Conservation (phyloP, 2,329 filamentous ascomycete genomes). For the Aspergillus pseudonomiae region DNA sequence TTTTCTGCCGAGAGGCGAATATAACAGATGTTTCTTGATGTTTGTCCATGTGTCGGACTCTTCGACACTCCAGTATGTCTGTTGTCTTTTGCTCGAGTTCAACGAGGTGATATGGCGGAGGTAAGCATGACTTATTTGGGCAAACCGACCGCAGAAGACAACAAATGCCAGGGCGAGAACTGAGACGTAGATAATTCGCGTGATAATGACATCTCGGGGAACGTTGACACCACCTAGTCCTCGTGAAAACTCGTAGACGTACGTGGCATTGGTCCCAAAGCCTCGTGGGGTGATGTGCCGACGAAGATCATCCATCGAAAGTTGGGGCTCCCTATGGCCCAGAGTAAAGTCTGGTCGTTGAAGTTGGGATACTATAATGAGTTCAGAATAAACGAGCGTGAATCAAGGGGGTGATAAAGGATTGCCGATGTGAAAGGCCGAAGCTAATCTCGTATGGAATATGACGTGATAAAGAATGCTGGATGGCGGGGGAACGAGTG, state of each 20-base stretch:
- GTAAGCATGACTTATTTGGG: constrained; percentile 48
- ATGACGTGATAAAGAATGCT: constrained; percentile 16
- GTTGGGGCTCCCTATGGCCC: constrained; percentile 7
- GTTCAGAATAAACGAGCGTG: constrained; percentile 8
- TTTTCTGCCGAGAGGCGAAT: constrained; percentile 71
- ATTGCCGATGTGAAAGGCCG: not conserved
- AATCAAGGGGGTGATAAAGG: not conserved
- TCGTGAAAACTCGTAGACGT: constrained; percentile 45
- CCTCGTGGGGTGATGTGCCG: constrained; percentile 29
- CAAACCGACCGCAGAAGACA: constrained; percentile 45
- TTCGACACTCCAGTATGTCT: constrained; percentile 51
- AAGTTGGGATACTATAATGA: not conserved
- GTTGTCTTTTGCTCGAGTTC: constrained; percentile 39
- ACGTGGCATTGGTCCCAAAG: constrained; percentile 41
- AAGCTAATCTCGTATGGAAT: constrained; percentile 7
- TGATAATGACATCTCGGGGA: constrained; percentile 42
- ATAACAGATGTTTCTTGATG: constrained; percentile 51
- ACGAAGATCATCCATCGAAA: constrained; percentile 33
- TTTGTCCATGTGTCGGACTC: constrained; percentile 44
- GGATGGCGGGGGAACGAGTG: constrained; percentile 26
- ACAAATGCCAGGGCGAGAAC: constrained; percentile 37
- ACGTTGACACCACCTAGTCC: constrained; percentile 44
- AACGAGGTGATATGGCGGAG: constrained; percentile 48
- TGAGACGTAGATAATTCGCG: constrained; percentile 44
- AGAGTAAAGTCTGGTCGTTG: constrained; percentile 10